Evolutionary conservation across 306 rosid species (phyloP).

Genomic region (Vigna angularis): DNA sequence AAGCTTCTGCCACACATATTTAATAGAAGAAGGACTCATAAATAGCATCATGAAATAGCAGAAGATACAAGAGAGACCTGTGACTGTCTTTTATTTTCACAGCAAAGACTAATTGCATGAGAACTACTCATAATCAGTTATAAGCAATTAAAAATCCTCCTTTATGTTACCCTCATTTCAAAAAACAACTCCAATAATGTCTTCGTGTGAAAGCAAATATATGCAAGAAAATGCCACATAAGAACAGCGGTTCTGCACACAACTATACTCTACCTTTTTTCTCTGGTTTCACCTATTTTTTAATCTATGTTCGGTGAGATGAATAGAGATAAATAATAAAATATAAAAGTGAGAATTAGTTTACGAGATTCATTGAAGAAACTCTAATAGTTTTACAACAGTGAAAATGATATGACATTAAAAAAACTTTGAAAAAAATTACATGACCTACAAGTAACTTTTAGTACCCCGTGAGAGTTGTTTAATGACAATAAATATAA

Average conservation of each 20-base stretch:
- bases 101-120: background rate
- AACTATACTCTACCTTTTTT: background rate
- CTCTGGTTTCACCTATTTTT: background rate
- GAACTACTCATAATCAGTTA: background rate
- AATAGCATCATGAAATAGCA: background rate
- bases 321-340: background rate
- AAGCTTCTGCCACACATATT: conserved; percentile 1
- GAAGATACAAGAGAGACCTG: background rate
- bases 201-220: background rate
- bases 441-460: background rate
- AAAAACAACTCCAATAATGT: background rate
- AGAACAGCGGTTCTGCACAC: background rate
- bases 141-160: background rate
- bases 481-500: background rate
- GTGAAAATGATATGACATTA: background rate
- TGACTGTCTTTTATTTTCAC: background rate
- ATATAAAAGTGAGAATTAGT: background rate
- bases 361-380: background rate
- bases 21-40: background rate
- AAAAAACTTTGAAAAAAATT: background rate
- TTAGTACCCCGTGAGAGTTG: background rate
- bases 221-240: background rate
- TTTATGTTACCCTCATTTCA: background rate
- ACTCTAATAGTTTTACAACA: background rate
- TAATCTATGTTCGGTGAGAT: background rate